Evolutionary conservation across 352 stramenopile genomes (phyloP), one percentile per base, ranked within the genome.

Genomic region (Aphanomyces stellatus): DNA sequence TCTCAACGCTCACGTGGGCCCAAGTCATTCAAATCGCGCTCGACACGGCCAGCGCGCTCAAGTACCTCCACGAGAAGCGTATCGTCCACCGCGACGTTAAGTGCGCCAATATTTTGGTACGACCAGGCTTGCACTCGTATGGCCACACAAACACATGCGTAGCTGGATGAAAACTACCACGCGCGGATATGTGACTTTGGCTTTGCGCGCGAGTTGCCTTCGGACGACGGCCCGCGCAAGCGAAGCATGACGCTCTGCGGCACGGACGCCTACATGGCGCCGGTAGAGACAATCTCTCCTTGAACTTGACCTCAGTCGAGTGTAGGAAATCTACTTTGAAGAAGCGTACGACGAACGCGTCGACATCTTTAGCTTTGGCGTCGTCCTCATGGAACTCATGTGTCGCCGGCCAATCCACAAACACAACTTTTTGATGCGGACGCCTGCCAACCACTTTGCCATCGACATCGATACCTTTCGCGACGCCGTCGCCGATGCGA

Each of bases 1-100:
- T 74, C 40, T 4, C 63, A 2, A 53, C 46, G 10, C 61, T 88
- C 27, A 81, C 82, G 24, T 91, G 85, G 85, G 53, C 74, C 7
- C 56, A 72, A 10, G 75, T 90, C 53, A 67, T 76, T 17, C 81
- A 79, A 37, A 86, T 92, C 49, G 83, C 82, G 15, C 71, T 91
- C 22, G 85, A 96, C 49, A 76, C 83, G 3, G 91, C 95, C 0
- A 75, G 85, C 56, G 96, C 93, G 65, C 91, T 99, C 60, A 80
- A 90, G 53, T 99, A 98, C 77, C 73, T 99, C 57, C 96, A 99
- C 76, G 76, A 77, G 51, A 76, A 78, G 33, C 74, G 78, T 56
- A 80, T 91, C 65, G 84, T 93, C 61, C 85, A 93, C 53, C 77
- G 85, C 8, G 85, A 93, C 69, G 90, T 93, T 70, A 93, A 93